Base-by-base conservation (phyloP, 345 rosid genomes). In the Aethionema arabicum region DNA sequence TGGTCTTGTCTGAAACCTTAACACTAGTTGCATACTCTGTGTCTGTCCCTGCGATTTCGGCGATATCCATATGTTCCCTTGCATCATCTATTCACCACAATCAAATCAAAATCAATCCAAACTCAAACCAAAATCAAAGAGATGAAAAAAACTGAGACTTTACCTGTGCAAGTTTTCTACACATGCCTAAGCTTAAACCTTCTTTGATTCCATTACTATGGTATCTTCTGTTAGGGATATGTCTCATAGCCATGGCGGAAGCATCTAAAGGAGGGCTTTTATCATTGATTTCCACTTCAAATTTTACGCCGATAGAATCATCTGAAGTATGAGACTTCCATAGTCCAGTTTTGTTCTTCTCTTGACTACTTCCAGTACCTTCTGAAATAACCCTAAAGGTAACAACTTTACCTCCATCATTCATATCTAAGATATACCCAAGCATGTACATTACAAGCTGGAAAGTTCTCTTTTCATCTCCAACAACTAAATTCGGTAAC, bases 131-230 rank as follows among this genome's bases (percentile, higher is more conserved):
- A 35, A 5, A 35, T 8, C 38, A 35, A 35, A 52, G 60, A 58
- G 1, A 14, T 37, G 43, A 58, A 21, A 21, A 21, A 21, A 21
- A 21, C 27, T 45, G 61, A 43, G 35, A 56, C 35, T 12, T 68
- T 54, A 93, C 99, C 88, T 83, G 88, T 56, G 85, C 99, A 68
- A 93, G 95, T 82, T 80, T 90, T 78, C 84, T 84, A 80, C 97
- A 92, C 82, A 87, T 80, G 45, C 75, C 84, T 77, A 92, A 85
- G 75, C 91, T 80, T 68, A 85, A 72, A 12, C 85, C 80, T 69
- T 85, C 95, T 63, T 85, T 82, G 43, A 72, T 68, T 51, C 82
- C 84, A 50, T 73, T 74, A 58, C 77, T 73, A 56, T 76, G 73
- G 51, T 63, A 79, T 61, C 78, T 72, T 73, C 74, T 65, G 42